phyloP scores from a whole-genome alignment of 2,329 filamentous ascomycete species.

The Trichoderma sp. region DNA sequence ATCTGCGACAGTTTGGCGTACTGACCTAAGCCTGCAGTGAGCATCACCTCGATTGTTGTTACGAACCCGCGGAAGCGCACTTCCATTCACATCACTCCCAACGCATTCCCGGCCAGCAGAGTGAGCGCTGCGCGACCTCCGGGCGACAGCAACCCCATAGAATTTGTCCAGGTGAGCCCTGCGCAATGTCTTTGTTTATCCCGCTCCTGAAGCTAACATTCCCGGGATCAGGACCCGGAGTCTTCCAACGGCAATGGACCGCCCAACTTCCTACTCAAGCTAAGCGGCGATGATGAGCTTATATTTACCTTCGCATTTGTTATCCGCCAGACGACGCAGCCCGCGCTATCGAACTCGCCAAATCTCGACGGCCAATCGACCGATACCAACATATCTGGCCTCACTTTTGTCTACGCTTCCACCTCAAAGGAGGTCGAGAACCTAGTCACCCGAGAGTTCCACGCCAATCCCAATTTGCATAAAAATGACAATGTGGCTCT shows the following conservation, averaged over 20 bases:
- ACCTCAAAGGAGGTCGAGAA: slow-evolving; percentile 87
- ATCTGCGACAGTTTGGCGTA: not conserved
- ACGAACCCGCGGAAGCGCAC: slow-evolving; percentile 75
- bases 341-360: slow-evolving; percentile 39
- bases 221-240: slow-evolving; percentile 70
- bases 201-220: slow-evolving; percentile 17
- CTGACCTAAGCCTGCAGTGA: slow-evolving; percentile 57
- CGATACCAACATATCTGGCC: slow-evolving; percentile 79
- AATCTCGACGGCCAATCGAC: slow-evolving; percentile 49
- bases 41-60: slow-evolving; percentile 78
- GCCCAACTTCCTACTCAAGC: slow-evolving; percentile 79
- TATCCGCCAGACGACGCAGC: slow-evolving; percentile 51
- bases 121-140: slow-evolving; percentile 68
- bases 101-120: slow-evolving; percentile 80
- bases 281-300: slow-evolving; percentile 88
- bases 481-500: slow-evolving; percentile 95
- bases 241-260: slow-evolving; percentile 42
- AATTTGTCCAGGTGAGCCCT: slow-evolving; percentile 80
- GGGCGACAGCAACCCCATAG: slow-evolving; percentile 73
- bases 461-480: slow-evolving; percentile 94
- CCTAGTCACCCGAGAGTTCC: slow-evolving; percentile 89
- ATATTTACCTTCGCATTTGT: slow-evolving; percentile 91
- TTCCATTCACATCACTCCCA: slow-evolving; percentile 75
- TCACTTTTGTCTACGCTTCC: slow-evolving; percentile 90
- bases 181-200: slow-evolving; percentile 21